A percentile compares a stretch with the other conserved stretches of the same genome.
phyloP scores from a whole-genome alignment of 106 monocot genomes.

The Dendrobium catenatum region DNA sequence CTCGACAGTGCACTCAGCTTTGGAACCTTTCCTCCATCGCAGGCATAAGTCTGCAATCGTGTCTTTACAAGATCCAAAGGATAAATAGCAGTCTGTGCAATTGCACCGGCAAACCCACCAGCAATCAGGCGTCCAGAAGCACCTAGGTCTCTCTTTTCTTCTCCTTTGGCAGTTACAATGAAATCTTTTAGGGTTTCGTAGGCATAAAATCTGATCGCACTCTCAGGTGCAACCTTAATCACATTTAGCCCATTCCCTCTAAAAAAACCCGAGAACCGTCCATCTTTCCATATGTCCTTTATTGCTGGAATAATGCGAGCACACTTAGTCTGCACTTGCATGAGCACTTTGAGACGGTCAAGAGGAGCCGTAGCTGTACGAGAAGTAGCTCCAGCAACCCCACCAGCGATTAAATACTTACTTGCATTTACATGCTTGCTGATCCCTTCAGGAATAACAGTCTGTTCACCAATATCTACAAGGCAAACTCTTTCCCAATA shows the following conservation, averaged over 20 bases:
- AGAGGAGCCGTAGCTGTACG: slow-evolving; percentile 91
- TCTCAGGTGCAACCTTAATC: slow-evolving; percentile 88
- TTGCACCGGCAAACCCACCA: slow-evolving; percentile 86
- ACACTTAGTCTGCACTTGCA: slow-evolving; percentile 77
- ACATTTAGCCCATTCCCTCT: slow-evolving; percentile 94
- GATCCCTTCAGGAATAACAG: slow-evolving; percentile 84
- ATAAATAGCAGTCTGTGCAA: slow-evolving; percentile 91
- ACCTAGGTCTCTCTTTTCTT: slow-evolving; percentile 71
- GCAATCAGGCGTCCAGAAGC: slow-evolving; percentile 63
- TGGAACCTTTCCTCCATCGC: slow-evolving; percentile 51
- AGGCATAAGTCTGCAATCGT: slow-evolving; percentile 61
- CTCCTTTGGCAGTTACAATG: slow-evolving; percentile 53
- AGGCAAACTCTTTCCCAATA: slow-evolving; percentile 91
- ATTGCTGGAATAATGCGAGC: slow-evolving; percentile 45
- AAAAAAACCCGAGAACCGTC: slow-evolving; percentile 55
- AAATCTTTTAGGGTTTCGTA: slow-evolving; percentile 80
- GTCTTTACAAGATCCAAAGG: slow-evolving; percentile 95
- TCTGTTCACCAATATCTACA: slow-evolving; percentile 89
- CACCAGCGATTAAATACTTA: slow-evolving; percentile 88
- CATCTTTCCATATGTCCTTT: slow-evolving; percentile 79
- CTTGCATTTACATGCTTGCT: slow-evolving; percentile 80
- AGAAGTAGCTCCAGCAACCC: slow-evolving; percentile 86
- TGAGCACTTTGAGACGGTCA: slow-evolving; percentile 77
- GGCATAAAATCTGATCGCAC: slow-evolving; percentile 87
- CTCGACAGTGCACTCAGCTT: slow-evolving; percentile 50